Percentiles rank a stretch among this genome's conserved stretches.
phyloP scores from a whole-genome alignment of 306 rosid species.

The Castanea sativa region DNA sequence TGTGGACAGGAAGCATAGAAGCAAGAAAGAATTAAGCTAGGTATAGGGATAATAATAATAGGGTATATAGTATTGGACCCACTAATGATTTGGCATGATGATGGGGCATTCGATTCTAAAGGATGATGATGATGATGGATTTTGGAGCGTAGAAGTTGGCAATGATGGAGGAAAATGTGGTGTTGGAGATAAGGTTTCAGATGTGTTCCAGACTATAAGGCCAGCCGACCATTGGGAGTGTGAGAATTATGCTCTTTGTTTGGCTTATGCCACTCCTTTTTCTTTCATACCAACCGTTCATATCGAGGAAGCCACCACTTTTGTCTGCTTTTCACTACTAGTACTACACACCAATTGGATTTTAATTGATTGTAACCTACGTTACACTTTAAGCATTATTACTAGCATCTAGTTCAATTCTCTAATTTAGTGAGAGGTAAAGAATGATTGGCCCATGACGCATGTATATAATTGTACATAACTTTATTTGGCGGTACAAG shows the following conservation, averaged over 20 bases:
- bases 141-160: slow-evolving; percentile 40
- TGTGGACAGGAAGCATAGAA: background rate
- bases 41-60: too few relatives aligned
- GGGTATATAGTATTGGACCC: slow-evolving; percentile 2
- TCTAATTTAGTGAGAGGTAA: background rate
- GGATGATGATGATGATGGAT: slow-evolving; percentile 30
- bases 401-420: slow-evolving; percentile 8
- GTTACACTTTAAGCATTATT: slow-evolving; percentile 10
- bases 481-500: background rate
- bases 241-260: slow-evolving; percentile 49
- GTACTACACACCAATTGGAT: background rate
- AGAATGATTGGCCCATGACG: background rate
- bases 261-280: slow-evolving; percentile 45
- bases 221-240: slow-evolving; percentile 47
- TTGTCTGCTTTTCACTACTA: slow-evolving; percentile 37
- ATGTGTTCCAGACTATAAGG: slow-evolving; percentile 61
- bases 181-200: slow-evolving; percentile 80
- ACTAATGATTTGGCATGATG: slow-evolving; percentile 67
- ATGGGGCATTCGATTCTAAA: slow-evolving; percentile 59
- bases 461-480: background rate
- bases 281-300: slow-evolving; percentile 39
- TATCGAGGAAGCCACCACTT: slow-evolving; percentile 42
- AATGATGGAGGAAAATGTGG: slow-evolving; percentile 32
- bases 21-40: slow-evolving; percentile 2
- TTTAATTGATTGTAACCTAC: slow-evolving; percentile 30